phyloP scores from a whole-genome alignment of 202 grass and related monocot genomes.

The Setaria viridis region DNA sequence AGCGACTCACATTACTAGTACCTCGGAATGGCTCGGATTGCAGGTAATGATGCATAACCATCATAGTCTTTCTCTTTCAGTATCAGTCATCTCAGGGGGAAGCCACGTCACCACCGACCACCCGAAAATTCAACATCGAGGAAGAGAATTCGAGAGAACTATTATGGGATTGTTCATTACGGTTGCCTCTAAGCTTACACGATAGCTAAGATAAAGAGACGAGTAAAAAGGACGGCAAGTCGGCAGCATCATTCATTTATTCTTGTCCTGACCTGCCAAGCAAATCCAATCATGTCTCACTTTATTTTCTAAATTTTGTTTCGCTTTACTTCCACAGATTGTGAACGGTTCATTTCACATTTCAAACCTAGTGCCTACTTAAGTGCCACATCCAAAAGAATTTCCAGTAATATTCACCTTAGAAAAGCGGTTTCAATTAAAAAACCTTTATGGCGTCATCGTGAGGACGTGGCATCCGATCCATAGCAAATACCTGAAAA shows the following conservation, averaged over 20 bases:
- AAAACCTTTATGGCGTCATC: too few species aligned
- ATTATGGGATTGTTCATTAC: neutral
- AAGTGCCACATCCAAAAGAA: neutral
- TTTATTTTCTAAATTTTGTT: neutral
- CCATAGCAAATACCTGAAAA: neutral
- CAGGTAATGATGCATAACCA: neutral
- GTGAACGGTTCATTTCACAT: neutral
- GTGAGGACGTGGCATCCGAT: neutral
- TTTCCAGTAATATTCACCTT: neutral
- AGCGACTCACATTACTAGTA: neutral
- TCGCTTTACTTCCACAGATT: neutral
- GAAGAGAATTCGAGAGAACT: neutral
- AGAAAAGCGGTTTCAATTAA: neutral
- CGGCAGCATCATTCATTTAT: neutral
- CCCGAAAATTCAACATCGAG: neutral
- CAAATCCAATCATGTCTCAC: neutral
- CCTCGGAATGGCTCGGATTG: neutral
- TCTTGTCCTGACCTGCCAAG: neutral
- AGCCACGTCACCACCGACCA: slow-evolving; percentile 7
- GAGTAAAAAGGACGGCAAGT: neutral
- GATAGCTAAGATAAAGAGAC: neutral
- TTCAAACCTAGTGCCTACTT: neutral
- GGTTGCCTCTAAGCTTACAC: slow-evolving; percentile 13
- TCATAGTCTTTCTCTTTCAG: neutral
- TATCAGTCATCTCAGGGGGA: neutral